Percentiles rank a stretch among this genome's conserved stretches.
phyloP scores from a whole-genome alignment of 148 eudicot species.

The Pouteria glomerata region DNA sequence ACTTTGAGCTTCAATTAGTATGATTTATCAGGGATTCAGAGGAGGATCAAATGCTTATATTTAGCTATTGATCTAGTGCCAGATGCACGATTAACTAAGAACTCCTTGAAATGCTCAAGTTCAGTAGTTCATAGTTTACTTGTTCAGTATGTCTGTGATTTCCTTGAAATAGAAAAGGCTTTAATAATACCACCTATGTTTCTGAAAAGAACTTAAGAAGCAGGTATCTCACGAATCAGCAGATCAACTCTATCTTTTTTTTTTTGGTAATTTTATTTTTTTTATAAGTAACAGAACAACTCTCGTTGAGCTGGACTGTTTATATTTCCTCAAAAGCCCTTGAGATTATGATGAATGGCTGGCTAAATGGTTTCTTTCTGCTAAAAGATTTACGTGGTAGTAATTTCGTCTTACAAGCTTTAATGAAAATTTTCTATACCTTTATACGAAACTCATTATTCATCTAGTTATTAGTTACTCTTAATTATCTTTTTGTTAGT shows the following conservation, averaged over 20 bases:
- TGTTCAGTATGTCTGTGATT: background rate
- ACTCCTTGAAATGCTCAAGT: background rate
- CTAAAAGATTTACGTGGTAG: background rate
- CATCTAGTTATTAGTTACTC: background rate
- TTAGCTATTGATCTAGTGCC: background rate
- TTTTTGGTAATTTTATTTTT: too few species aligned
- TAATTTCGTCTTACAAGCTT: too few species aligned
- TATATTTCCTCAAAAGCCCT: background rate
- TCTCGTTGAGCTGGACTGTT: background rate
- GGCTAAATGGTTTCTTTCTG: background rate
- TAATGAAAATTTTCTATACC: too few species aligned
- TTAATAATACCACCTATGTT: background rate
- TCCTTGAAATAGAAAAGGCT: background rate
- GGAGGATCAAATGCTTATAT: constrained; percentile 2
- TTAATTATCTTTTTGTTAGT: background rate
- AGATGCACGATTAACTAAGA: background rate
- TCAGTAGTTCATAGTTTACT: background rate
- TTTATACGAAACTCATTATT: too few species aligned
- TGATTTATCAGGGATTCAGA: constrained; percentile 3
- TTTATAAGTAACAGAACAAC: background rate
- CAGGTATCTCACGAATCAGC: background rate
- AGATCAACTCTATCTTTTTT: background rate
- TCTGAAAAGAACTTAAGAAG: background rate
- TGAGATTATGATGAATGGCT: background rate
- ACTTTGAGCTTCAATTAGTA: background rate